phyloP scores from a whole-genome alignment of 2,329 filamentous ascomycete genomes.

The Colletotrichum tanaceti region DNA sequence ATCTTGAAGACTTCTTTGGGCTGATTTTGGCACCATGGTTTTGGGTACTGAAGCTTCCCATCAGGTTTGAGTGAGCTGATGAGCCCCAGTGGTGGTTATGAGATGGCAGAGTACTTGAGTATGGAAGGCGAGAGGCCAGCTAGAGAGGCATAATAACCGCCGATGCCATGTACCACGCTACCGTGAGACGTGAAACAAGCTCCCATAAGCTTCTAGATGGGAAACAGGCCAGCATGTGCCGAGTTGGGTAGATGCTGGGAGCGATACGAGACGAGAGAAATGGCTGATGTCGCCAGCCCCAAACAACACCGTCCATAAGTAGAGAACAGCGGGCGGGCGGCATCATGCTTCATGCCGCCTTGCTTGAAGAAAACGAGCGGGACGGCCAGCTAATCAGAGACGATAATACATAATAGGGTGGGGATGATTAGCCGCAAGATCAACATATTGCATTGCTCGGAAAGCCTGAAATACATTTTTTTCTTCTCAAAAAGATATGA shows the following conservation, averaged over 20 bases:
- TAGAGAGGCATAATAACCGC: constrained; percentile 7
- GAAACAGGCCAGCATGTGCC: constrained; percentile 26
- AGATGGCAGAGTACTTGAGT: constrained; percentile 27
- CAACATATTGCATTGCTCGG: constrained; percentile 25
- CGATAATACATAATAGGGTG: not conserved
- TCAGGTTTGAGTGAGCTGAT: constrained; percentile 20
- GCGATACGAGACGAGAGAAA: constrained; percentile 14
- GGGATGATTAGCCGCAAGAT: not conserved
- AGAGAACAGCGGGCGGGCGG: not conserved
- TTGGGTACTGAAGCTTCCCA: constrained; percentile 10
- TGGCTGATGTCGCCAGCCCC: constrained; percentile 29
- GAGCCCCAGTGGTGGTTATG: not conserved
- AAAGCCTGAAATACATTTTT: not conserved
- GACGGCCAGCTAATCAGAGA: constrained; percentile 12
- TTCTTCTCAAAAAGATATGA: constrained; percentile 29
- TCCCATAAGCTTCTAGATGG: constrained; percentile 25
- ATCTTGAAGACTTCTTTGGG: constrained; percentile 1
- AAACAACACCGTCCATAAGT: not conserved
- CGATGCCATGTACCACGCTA: constrained; percentile 21
- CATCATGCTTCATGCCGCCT: constrained; percentile 34
- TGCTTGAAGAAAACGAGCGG: constrained; percentile 32
- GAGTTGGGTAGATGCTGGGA: constrained; percentile 34
- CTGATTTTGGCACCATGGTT: constrained; percentile 2
- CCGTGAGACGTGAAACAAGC: constrained; percentile 29
- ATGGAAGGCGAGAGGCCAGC: constrained; percentile 12